Base-by-base conservation (phyloP, 805 yeast genomes). In the Citeromyces matritensis region DNA sequence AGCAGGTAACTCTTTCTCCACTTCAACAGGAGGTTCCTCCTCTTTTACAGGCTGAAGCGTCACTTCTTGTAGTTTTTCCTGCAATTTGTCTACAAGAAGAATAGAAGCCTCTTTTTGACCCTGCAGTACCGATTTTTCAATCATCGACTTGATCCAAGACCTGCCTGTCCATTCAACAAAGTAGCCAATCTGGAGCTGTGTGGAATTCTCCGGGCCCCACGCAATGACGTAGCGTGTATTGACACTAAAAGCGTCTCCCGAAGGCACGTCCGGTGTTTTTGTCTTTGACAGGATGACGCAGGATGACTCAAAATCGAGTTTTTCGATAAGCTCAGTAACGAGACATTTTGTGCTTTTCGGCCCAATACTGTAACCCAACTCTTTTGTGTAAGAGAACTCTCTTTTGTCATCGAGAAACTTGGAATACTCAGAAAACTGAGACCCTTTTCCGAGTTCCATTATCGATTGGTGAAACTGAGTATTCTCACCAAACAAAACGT, bases 221-320 rank as follows among this genome's bases (percentile, higher is more conserved):
- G 70, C 59, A 5, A 78, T 50, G 40, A 63, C 63, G 24, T 66
- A 61, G 19, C 61, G 57, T 2, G 91, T 75, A 33, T 63, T 59
- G 3, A 77, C 78, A 30, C 63, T 60, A 41, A 81, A 81, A 0
- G 78, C 58, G 39, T 60, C 65, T 6, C 93, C 91, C 23, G 80
- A 72, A 0, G 93, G 93, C n/a, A 80, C 83, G 53, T 80, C 91
- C 0, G 91, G 93, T 0, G 84, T 75, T 30, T 62, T 65, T 0
- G 85, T 73, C 1, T 58, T 48, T 39, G 76, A 81, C 3, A 64
- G 58, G 2, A 73, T 69, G 21, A 60, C 56, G 14, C 73, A 58
- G 35, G 48, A 54, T 15, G 58, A 53, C 5, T 64, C 57, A 12
- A 67, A 57, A 42, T 78, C 74, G 33, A 46, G 56, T 27, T 63